phyloP scores from a whole-genome alignment of 768 basidiomycete species.

The Tremella mesenterica region DNA sequence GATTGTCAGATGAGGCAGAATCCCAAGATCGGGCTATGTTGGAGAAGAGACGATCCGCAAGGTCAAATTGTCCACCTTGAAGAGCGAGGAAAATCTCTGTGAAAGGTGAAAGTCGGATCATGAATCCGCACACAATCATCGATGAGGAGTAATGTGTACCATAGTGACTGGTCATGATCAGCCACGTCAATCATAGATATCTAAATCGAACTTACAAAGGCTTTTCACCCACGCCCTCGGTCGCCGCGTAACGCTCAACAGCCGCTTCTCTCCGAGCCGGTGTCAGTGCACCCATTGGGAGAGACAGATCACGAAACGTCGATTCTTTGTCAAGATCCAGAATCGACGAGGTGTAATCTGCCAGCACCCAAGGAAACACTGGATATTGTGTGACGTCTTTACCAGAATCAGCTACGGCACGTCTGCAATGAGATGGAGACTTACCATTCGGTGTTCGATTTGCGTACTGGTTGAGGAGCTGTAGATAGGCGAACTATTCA shows the following conservation, averaged over 20 bases:
- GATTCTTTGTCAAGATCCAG: slow-evolving; percentile 29
- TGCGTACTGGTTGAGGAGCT: slow-evolving; percentile 81
- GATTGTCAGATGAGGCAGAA: slow-evolving; percentile 72
- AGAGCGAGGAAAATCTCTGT: slow-evolving; percentile 92
- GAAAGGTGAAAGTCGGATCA: slow-evolving; percentile 81
- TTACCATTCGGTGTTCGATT: slow-evolving; percentile 75
- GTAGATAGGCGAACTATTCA: slow-evolving; percentile 72
- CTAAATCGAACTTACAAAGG: slow-evolving; percentile 52
- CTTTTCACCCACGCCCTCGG: slow-evolving; percentile 63
- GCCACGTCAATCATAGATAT: background rate
- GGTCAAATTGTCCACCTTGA: slow-evolving; percentile 86
- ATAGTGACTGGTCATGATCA: slow-evolving; percentile 23
- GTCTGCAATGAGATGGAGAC: background rate
- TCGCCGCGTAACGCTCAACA: slow-evolving; percentile 60
- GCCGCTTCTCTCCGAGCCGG: slow-evolving; percentile 66
- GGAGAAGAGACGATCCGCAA: slow-evolving; percentile 52
- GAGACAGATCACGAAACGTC: slow-evolving; percentile 55
- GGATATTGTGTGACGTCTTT: slow-evolving; percentile 83
- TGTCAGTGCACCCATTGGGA: slow-evolving; percentile 86
- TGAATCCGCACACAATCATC: slow-evolving; percentile 92
- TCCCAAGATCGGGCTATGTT: slow-evolving; percentile 69
- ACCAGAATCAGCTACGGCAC: background rate
- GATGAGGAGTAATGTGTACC: slow-evolving; percentile 92
- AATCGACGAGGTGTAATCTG: slow-evolving; percentile 66
- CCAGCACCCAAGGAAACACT: slow-evolving; percentile 75